These are phyloP conservation scores for Cunninghamia lanceolata DNA, from an alignment of 75 land plant species.

Conservation along the genomic window DNA sequence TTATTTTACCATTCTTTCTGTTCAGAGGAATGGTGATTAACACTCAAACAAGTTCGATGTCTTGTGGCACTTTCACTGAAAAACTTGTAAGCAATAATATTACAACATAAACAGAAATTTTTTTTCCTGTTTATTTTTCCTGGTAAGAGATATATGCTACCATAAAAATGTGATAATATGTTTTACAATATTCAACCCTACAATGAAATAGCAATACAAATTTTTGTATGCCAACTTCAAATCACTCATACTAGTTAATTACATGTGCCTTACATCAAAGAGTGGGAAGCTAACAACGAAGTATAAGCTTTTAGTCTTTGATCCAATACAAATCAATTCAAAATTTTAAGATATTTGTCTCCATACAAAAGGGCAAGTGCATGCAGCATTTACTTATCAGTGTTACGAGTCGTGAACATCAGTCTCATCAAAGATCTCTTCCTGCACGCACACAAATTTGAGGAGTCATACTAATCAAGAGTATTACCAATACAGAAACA, in stretches of 20 bases:
- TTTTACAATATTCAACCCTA: background rate
- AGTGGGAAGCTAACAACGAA: background rate
- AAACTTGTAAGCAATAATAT: background rate
- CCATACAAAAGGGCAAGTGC: background rate
- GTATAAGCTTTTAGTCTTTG: background rate
- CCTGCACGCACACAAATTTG: conserved; percentile 23
- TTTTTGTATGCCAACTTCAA: background rate
- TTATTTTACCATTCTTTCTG: background rate
- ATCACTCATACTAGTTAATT: background rate
- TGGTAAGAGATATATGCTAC: background rate
- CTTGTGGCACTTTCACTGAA: background rate
- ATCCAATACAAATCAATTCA: background rate
- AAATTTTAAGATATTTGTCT: background rate
- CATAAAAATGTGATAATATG: background rate
- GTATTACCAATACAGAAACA: background rate
- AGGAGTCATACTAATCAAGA: background rate
- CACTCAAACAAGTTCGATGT: background rate
- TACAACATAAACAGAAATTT: background rate
- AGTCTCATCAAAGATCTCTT: conserved; percentile 49
- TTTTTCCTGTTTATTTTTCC: background rate
- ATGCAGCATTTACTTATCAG: conserved; percentile 2
- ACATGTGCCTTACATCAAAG: background rate
- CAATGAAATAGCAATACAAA: background rate
- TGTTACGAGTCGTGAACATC: conserved; percentile 16
- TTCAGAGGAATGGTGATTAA: background rate